Base-by-base conservation (phyloP, 176 grass and related monocot species). In the Cenchrus americanus region DNA sequence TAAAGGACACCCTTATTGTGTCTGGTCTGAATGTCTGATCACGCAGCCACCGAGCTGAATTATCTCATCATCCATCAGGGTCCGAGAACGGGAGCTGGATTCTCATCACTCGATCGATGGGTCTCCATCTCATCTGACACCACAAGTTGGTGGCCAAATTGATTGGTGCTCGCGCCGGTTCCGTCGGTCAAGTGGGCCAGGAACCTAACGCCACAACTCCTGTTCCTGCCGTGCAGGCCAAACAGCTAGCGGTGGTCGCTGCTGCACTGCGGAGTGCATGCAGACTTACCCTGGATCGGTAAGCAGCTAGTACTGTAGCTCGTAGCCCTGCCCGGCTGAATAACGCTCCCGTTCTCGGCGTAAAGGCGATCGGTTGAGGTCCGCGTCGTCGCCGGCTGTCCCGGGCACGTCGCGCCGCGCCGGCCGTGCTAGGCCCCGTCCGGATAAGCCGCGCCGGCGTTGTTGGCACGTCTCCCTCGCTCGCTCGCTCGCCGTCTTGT, bases 381-480 rank as follows among this genome's bases (percentile, higher is more conserved):
- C 51, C 57, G 23, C 23, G 49, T 24, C 9, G 4, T 37, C 34
- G 34, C 34, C 34, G 34, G 34, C 34, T 37, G 34, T 37, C 34
- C 34, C 34, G 34, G 14, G 66, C 69, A 15, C 14, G 42, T 62
- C 60, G 76, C 24, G 5, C n/a, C 34, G 34, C 34, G 34, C 34
- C 34, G 34, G 34, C 34, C 41, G 65, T 44, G 27, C 65, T 55
- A 13, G 32, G 78, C 22, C 43, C 78, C 78, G 30, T 81, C 49
- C 24, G 81, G 42, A 75, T 53, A 83, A 75, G 47, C n/a, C 46
- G 42, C 48, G 30, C 43, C 52, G 69, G 65, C 83, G 74, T 37
- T 78, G 83, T 37, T 78, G 83, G 53, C 67, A 62, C 32, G 83
- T 85, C 75, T 18, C 46, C 8, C 7, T 34, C 32, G 32, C 32